Conservation (phyloP, 331 rosid species). For the Telfairia occidentalis region DNA sequence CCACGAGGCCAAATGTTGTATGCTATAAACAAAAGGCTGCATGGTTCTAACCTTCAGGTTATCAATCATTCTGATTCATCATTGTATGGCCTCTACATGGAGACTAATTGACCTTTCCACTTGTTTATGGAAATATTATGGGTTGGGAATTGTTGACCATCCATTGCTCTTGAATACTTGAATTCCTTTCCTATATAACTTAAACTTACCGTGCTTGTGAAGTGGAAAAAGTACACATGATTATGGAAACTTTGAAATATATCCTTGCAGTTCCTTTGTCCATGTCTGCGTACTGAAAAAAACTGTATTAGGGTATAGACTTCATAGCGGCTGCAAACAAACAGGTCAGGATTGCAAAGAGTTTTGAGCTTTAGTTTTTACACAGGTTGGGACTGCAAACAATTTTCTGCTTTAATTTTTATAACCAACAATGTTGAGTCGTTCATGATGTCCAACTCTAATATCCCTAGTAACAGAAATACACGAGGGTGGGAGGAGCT, state of each 20-base stretch:
- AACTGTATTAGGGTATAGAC: too few species aligned
- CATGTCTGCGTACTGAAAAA: background rate
- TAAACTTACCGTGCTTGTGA: background rate
- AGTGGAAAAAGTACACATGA: too few species aligned
- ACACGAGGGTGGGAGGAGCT: background rate
- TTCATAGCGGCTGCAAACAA: too few species aligned
- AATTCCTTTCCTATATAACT: background rate
- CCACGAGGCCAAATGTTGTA: too few species aligned
- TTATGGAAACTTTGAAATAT: background rate
- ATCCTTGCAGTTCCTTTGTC: background rate
- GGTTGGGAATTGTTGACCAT: background rate
- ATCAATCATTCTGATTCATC: background rate
- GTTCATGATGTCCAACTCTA: background rate
- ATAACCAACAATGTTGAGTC: background rate
- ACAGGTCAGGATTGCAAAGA: too few species aligned
- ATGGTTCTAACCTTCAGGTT: background rate
- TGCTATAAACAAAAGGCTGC: too few species aligned
- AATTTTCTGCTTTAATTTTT: background rate
- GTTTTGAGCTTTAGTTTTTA: background rate
- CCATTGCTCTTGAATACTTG: background rate
- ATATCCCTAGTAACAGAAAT: background rate
- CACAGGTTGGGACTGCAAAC: background rate
- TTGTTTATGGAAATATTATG: background rate
- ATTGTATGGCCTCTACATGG: background rate
- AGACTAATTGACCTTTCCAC: background rate